Evolutionary conservation across 768 basidiomycete genomes (phyloP), one percentile per base, ranked within the genome.

Genomic region (Trametes meyenii): DNA sequence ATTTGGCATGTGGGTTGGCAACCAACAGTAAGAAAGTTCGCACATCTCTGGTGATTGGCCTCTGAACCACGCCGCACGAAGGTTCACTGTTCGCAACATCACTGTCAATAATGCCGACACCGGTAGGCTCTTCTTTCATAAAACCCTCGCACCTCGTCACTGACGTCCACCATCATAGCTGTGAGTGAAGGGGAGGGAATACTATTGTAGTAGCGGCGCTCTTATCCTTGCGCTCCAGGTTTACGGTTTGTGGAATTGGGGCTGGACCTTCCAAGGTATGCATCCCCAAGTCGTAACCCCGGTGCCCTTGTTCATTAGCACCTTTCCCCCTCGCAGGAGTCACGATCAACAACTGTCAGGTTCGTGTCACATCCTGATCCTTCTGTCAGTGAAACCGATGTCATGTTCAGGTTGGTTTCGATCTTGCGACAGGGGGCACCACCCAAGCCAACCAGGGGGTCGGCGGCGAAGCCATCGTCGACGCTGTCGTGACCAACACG

Each of bases 11-110:
- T 64, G 65, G 36, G 87, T 88, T 50, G 90, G 91, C 48, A 92
- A 92, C 67, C 90, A 93, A 74, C 91, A 92, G 81, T 88, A 67
- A 60, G 82, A 14, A 14, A 38, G 29, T 43, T 43, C 49, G 29
- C 38, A 21, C 13, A 4, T 35, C 39, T 14, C 17, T 23, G 23
- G n/a, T n/a, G 57, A 50, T 36, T 26, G 39, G n/a, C 26, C 21
- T 43, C 57, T 43, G 24, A 58, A 23, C 33, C 29, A n/a, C 8
- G 19, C 57, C n/a, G 24, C 23, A 45, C 4, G 24, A 49, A 81
- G 80, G 63, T 85, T 88, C 67, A 87, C 86, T 12, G 85, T 87
- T 13, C 81, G 87, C 21, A 88, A 88, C 67, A 69, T 88, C 55
- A 83, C 80, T 21, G 73, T 83, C 55, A 81, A 80, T 64, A 78